Conservation (phyloP, 352 stramenopile genomes). For the Phytophthora sansomeana region DNA sequence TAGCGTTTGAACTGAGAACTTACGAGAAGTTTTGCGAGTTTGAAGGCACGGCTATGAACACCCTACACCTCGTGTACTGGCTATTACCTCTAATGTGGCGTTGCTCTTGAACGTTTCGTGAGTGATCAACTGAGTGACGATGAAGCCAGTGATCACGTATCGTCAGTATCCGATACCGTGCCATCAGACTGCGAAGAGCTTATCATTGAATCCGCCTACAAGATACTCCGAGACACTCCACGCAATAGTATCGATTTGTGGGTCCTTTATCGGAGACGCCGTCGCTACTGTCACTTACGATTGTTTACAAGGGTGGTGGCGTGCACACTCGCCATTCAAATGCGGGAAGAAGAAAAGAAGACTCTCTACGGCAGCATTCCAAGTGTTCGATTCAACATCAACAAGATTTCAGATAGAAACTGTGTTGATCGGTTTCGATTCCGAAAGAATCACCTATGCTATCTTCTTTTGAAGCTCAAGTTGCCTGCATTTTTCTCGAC, state of each 20-base stretch:
- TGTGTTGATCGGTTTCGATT: slow-evolving; percentile 17
- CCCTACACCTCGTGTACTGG: no score
- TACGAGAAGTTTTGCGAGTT: no score
- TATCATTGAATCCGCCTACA: not conserved
- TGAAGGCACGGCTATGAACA: no score
- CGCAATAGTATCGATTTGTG: slow-evolving; percentile 3
- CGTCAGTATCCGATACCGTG: no score
- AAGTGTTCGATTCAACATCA: slow-evolving; percentile 8
- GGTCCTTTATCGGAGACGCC: not conserved
- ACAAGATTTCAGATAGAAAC: slow-evolving; percentile 7
- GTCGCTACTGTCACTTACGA: not conserved
- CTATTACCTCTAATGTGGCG: no score
- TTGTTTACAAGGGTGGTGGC: not conserved
- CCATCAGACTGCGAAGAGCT: not conserved
- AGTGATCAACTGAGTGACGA: no score
- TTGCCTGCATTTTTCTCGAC: slow-evolving; percentile 9
- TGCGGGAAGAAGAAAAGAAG: slow-evolving; percentile 14
- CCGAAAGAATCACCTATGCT: slow-evolving; percentile 1
- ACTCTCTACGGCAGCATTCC: not conserved
- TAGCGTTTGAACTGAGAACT: no score
- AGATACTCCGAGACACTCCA: not conserved
- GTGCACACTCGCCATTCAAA: slow-evolving; percentile 16
- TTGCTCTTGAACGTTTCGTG: no score
- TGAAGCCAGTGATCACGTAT: no score
- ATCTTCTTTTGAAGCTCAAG: slow-evolving; percentile 5